Percentiles rank a stretch among this genome's conserved stretches.
Evolutionary conservation across 75 land plant species (phyloP).

Genomic region (Sequoiadendron giganteum): DNA sequence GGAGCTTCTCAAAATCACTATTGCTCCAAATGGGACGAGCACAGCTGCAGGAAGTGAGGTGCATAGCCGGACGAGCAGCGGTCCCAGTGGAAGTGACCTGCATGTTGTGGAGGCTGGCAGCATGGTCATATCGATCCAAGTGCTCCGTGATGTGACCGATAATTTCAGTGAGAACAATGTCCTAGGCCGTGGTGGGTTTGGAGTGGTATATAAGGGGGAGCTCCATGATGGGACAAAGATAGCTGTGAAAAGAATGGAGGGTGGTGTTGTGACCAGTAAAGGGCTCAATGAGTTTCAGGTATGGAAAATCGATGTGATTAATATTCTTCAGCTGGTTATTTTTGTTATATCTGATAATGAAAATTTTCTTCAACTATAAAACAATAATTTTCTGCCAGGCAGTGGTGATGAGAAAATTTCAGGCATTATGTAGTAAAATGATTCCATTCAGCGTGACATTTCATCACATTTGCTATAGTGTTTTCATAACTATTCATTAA

Average conservation of each 20-base stretch:
- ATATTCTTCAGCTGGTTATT: background rate
- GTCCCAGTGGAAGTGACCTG: conserved; percentile 35
- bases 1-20: conserved; percentile 45
- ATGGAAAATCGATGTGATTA: conserved; percentile 9
- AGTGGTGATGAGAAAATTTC: background rate
- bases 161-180: conserved; percentile 70
- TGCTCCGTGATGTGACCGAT: conserved; percentile 68
- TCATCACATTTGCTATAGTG: background rate
- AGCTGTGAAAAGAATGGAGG: conserved; percentile 92
- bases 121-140: conserved; percentile 85
- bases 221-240: conserved; percentile 90
- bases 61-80: conserved; percentile 27
- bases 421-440: background rate
- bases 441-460: background rate
- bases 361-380: background rate
- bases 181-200: conserved; percentile 66
- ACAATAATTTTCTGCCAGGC: background rate
- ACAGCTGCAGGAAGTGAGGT: conserved; percentile 25
- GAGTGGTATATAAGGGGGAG: conserved; percentile 76
- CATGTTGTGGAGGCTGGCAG: conserved; percentile 78
- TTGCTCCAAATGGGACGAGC: conserved; percentile 14
- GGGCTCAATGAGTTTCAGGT: conserved; percentile 72
- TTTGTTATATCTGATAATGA: background rate
- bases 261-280: conserved; percentile 63
- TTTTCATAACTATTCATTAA: background rate